Conservation (phyloP, 371 early-diverging fungal species). For the Lichtheimia ramosa region DNA sequence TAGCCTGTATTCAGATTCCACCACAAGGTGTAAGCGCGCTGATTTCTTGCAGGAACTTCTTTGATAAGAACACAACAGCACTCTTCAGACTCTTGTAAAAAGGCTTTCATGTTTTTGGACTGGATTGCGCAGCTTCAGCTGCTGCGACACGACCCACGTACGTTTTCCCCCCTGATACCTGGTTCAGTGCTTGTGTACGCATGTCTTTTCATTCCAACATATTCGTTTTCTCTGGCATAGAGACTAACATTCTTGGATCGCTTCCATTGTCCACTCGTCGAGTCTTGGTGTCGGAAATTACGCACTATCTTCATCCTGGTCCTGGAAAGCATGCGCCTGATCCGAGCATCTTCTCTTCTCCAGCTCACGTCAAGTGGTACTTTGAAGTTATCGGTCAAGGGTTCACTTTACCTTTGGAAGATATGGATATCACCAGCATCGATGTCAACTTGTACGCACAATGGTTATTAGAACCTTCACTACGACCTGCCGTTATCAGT, state of each 20-base stretch:
- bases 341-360: slow-evolving; percentile 57
- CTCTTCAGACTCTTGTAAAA: neutral
- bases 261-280: slow-evolving; percentile 67
- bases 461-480: slow-evolving; percentile 73
- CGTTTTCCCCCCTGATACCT: slow-evolving; percentile 7
- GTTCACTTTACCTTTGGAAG: slow-evolving; percentile 77
- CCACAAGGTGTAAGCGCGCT: too few relatives aligned
- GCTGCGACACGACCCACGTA: slow-evolving; percentile 70
- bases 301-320: slow-evolving; percentile 51
- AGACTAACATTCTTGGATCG: slow-evolving; percentile 63
- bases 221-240: slow-evolving; percentile 27
- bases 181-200: slow-evolving; percentile 1
- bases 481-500: slow-evolving; percentile 62
- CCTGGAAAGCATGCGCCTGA: slow-evolving; percentile 44
- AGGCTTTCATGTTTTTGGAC: slow-evolving; percentile 64
- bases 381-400: slow-evolving; percentile 87
- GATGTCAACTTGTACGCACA: slow-evolving; percentile 68
- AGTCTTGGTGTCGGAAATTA: slow-evolving; percentile 65
- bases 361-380: slow-evolving; percentile 79
- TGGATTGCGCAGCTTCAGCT: slow-evolving; percentile 69
- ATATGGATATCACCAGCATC: slow-evolving; percentile 65
- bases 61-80: too few relatives aligned
- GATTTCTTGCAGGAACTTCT: too few relatives aligned
- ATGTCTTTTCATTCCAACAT: neutral
- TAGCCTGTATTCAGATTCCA: too few relatives aligned